Base-by-base conservation (phyloP, 768 basidiomycete genomes). In the Mycena venus region DNA sequence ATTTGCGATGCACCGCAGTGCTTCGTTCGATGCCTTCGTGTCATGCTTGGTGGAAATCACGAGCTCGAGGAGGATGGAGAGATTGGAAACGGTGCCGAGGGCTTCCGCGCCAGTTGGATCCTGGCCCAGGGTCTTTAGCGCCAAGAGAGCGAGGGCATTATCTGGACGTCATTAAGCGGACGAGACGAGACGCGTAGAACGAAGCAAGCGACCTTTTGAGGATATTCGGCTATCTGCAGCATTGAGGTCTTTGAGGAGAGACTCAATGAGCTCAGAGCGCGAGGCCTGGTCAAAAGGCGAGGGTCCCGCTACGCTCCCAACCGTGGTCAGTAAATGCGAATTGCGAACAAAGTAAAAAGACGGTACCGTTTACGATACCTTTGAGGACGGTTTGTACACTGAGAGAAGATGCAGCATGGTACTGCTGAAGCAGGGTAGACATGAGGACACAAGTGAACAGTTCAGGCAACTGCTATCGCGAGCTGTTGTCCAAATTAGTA, bases 1-100 rank as follows among this genome's bases (percentile, higher is more conserved):
- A 80, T 97, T 97, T 11, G 96, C 96, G 31, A 96, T 86, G 64
- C 90, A 94, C 68, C 93, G 88, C 55, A 96, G 85, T 2, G 94
- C 93, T 83, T 95, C 94, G 49, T 88, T 90, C 4, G 89, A 85
- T 3, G 92, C 92, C 17, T 92, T 91, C 2, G 80, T 79, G 51
- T 91, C 88, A 66, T 91, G 88, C 70, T 91, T 92, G 80, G 92
- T 87, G 7, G 86, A 81, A 7, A 83, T 80, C 9, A 91, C 87
- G 8, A 93, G 76, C 8, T 80, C 80, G 34, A 95, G 85, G 27
- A 96, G 84, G n/a, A 86, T 83, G 2, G 87, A 86, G 27, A 96
- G 84, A 79, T 92, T 94, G 23, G 86, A 78, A 10, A 89, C 78
- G 1, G 85, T 84, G 8, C 90, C 88, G 29, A 96, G 86, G 64